Evolutionary conservation across 225 moss, liverwort and hornwort species (phyloP), one percentile per base, ranked within the genome.

Genomic region (Antitrichia curtipendula): DNA sequence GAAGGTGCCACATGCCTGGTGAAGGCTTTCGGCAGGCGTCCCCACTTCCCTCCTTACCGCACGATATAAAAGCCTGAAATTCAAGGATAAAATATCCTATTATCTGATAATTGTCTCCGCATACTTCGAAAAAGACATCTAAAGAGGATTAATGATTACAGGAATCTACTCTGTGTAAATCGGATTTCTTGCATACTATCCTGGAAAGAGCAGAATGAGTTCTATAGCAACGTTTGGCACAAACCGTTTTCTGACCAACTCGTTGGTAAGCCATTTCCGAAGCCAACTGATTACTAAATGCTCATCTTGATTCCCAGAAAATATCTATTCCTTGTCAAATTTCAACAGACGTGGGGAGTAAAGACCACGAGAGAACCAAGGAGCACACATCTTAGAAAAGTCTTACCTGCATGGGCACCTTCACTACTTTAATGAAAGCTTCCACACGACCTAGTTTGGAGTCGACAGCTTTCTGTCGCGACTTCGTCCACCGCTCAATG

Each of bases 381-480:
- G 40, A 36, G 43, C 60, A 84, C 56, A 60, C 58, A 63, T 78
- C 52, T 78, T 64, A 56, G 53, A 76, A 59, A 88, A 81, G 79
- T 52, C 85, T 82, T 72, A 96, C 98, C 95, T 96, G 98, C 91
- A 98, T 89, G 41, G 98, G 98, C 57, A 96, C 92, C 61, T 93
- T 90, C 85, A 93, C 95, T 64, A 81, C 43, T 60, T 94, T 87
- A 88, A 97, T 81, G 40, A 97, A 93, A 70, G 93, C 94, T 78
- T 95, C 92, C 85, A 99, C 81, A 76, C 98, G 97, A 70, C 98
- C 97, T 69, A 96, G 69, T 89, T 99, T 99, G 86, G 97, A 96
- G 74, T 95, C 96, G 29, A 99, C 94, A 87, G 98, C 98, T 94
- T 94, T 93, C 54, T 96, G 96, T 84, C 98, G 89, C 57, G 91